A percentile compares a stretch with the other conserved stretches of the same genome.
Conservation (phyloP, 352 stramenopile genomes). For the Pythium brassicae region DNA sequence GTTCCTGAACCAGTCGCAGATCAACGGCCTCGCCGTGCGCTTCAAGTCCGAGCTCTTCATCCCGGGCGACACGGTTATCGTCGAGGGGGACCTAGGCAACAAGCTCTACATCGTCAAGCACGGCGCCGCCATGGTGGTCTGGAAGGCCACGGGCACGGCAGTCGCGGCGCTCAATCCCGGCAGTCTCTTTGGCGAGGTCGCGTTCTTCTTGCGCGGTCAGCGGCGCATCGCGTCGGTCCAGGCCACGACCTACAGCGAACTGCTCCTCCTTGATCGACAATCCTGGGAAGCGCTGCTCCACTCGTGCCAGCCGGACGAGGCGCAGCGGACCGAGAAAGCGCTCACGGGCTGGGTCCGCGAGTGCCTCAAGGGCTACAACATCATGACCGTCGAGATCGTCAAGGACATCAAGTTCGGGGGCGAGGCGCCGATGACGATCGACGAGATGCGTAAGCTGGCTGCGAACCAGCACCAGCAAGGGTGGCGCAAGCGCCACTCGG, state of each 20-base stretch:
- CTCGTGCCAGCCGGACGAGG: conserved; percentile 37
- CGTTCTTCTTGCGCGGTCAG: conserved; percentile 62
- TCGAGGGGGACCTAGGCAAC: conserved; percentile 59
- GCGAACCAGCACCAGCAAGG: background rate
- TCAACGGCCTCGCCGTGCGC: conserved; percentile 51
- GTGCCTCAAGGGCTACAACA: conserved; percentile 64
- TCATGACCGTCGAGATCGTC: conserved; percentile 68
- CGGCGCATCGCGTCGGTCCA: conserved; percentile 64
- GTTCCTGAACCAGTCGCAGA: conserved; percentile 46
- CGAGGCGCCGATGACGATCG: conserved; percentile 30
- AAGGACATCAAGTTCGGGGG: conserved; percentile 56
- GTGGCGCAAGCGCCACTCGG: conserved; percentile 16
- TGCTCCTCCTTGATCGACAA: conserved; percentile 48
- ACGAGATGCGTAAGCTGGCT: conserved; percentile 21
- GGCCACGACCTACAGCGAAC: conserved; percentile 52
- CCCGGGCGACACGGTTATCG: conserved; percentile 60
- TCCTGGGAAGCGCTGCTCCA: conserved; percentile 47
- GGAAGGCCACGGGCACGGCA: conserved; percentile 57
- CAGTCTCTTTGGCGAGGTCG: conserved; percentile 69
- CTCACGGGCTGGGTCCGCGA: conserved; percentile 54
- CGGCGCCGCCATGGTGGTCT: conserved; percentile 58
- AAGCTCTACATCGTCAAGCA: conserved; percentile 75
- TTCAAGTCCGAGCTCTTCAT: conserved; percentile 74
- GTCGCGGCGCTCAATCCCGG: conserved; percentile 53
- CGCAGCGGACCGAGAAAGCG: conserved; percentile 27